These are phyloP conservation scores for Earliella scabrosa DNA, from an alignment of 1,284 basidiomycete species.

Conservation along the genomic window DNA sequence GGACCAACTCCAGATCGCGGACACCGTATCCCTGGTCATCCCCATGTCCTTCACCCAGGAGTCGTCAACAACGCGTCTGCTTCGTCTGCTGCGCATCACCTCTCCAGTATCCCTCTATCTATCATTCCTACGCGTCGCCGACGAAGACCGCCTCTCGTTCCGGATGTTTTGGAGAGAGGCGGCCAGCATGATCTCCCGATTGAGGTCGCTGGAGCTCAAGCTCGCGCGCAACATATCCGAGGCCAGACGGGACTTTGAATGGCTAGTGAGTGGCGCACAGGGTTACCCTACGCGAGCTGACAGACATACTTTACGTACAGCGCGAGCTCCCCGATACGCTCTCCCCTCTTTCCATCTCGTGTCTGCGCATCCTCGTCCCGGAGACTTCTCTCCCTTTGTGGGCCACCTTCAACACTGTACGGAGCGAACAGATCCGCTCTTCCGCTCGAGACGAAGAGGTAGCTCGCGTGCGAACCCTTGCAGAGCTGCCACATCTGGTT, in stretches of 20 bases:
- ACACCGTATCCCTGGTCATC: neutral
- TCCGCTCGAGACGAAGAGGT: neutral
- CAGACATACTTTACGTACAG: neutral
- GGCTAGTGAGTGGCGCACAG: neutral
- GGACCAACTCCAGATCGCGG: constrained; percentile 1
- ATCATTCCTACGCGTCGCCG: neutral
- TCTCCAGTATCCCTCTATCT: constrained; percentile 2
- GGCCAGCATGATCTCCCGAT: neutral
- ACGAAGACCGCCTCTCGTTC: neutral
- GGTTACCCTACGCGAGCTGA: neutral
- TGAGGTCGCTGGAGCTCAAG: constrained; percentile 4
- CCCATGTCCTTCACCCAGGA: neutral
- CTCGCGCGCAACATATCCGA: neutral
- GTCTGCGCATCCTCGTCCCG: constrained; percentile 3
- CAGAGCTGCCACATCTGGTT: neutral
- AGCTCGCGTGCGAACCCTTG: neutral
- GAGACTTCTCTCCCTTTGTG: neutral
- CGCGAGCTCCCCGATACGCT: neutral
- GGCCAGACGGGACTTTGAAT: neutral
- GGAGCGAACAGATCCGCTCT: neutral
- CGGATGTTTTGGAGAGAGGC: neutral
- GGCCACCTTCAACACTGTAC: neutral
- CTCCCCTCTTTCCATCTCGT: neutral
- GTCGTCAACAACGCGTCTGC: neutral
- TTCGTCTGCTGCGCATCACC: neutral